phyloP scores from a whole-genome alignment of 768 basidiomycete genomes.

The Myochromella boudieri region DNA sequence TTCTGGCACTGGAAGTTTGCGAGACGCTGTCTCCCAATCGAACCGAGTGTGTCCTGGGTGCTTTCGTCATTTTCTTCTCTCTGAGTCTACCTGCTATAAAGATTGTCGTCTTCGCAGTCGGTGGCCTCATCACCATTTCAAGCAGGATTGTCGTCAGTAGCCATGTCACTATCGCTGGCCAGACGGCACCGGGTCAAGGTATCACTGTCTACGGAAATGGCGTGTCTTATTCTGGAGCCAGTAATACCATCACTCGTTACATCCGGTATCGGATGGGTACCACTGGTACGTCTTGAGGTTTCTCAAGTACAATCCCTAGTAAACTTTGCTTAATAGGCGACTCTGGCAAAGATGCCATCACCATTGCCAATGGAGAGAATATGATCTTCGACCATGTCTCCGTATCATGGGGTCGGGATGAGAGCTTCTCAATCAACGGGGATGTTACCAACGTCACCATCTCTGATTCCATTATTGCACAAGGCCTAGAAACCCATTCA shows the following conservation, averaged over 20 bases:
- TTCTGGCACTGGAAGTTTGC: constrained; percentile 33
- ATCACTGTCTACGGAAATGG: constrained; percentile 37
- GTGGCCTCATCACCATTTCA: constrained; percentile 31
- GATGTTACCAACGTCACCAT: constrained; percentile 36
- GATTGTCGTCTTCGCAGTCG: constrained; percentile 34
- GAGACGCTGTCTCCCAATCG: constrained; percentile 32
- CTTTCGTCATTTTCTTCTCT: background rate
- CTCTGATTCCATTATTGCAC: constrained; percentile 35
- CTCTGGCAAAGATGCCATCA: constrained; percentile 33
- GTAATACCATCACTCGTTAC: constrained; percentile 23
- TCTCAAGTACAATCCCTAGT: background rate
- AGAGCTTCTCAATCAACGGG: constrained; percentile 35
- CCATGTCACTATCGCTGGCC: constrained; percentile 31
- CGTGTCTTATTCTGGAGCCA: constrained; percentile 28
- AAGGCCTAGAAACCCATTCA: constrained; percentile 35
- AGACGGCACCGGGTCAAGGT: constrained; percentile 38
- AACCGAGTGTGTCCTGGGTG: constrained; percentile 20
- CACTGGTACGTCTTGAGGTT: constrained; percentile 16
- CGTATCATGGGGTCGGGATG: constrained; percentile 34
- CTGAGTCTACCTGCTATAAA: constrained; percentile 2
- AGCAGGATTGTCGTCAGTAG: constrained; percentile 30
- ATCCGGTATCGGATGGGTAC: constrained; percentile 28
- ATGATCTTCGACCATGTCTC: constrained; percentile 38
- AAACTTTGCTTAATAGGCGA: constrained; percentile 19
- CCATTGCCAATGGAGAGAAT: constrained; percentile 32